Base-by-base conservation (phyloP, 1,284 basidiomycete species). In the Paramarasmius palmivorus region DNA sequence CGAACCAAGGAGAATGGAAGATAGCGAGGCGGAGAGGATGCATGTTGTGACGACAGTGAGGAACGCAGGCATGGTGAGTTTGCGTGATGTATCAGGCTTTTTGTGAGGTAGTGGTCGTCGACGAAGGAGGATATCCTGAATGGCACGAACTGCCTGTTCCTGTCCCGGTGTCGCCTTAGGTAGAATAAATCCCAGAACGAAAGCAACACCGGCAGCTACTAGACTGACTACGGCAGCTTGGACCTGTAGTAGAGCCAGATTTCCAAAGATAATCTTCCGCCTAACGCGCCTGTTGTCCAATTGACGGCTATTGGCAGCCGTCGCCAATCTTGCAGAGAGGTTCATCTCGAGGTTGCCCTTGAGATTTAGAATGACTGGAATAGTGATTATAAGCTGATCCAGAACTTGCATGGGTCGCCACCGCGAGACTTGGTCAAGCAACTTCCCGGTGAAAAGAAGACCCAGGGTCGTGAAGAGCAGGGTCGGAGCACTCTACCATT, bases 281-380 rank as follows among this genome's bases (percentile, higher is more conserved):
- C 92, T 83, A 7, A 78, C 80, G 2, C 71, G 65, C 0, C 85
- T 83, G 19, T 86, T 81, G 67, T 98, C 94, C 4, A 98, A 83
- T 60, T 95, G 88, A 50, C 95, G 95, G 45, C 95, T 87, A 63
- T 97, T 93, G 32, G 83, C 86, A 3, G 86, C 83, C 1, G 90
- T 92, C 3, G 83, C 82, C 14, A 91, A 73, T n/a, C 88, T 78
- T 2, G 89, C 87, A 10, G 88, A 90, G 12, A 92, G 83, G 60
- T 95, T 95, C 92, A 96, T 95, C 72, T 96, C 95, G 42, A 98
- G 82, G 63, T 98, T 98, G 15, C 96, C 96, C 67, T 98, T 98
- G 58, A 99, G 84, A 64, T 98, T 99, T 61, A 96, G 82, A 20
- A 98, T 77, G 61, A 97, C 95, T 10, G 96, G 95, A 7, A 98